Conservation (phyloP, 345 rosid species). For the Corchorus olitorius region DNA sequence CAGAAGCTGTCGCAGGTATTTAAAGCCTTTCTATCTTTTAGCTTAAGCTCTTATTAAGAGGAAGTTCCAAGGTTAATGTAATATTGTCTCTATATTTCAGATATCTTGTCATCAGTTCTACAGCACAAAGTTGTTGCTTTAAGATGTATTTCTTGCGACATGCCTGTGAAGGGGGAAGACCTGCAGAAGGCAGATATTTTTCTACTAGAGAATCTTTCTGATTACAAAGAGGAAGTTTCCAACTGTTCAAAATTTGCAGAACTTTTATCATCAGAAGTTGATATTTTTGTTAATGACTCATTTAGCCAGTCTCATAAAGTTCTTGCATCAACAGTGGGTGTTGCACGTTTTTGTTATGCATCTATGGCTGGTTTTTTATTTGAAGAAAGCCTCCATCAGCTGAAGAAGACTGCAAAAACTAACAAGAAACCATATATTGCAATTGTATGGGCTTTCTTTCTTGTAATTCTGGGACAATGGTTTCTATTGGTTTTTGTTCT, state of each 20-base stretch:
- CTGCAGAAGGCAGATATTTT: conserved; percentile 37
- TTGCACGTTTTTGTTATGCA: conserved; percentile 51
- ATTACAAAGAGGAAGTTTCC: conserved; percentile 59
- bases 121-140: conserved; percentile 39
- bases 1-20: conserved; percentile 53
- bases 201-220: conserved; percentile 58
- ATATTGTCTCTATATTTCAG: conserved; percentile 37
- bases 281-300: conserved; percentile 68
- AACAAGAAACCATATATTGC: conserved; percentile 56
- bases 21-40: neutral
- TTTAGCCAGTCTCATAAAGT: conserved; percentile 59
- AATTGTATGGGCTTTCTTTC: conserved; percentile 46
- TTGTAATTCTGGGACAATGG: neutral
- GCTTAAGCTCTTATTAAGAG: neutral
- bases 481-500: conserved; percentile 11
- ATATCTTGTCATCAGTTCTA: conserved; percentile 46
- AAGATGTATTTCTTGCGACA: conserved; percentile 29
- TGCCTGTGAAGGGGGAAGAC: conserved; percentile 33
- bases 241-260: conserved; percentile 54
- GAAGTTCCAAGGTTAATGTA: conserved; percentile 5
- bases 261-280: conserved; percentile 53
- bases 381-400: conserved; percentile 48
- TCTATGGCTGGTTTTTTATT: conserved; percentile 64
- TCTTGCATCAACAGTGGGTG: conserved; percentile 70
- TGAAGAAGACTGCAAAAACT: conserved; percentile 40